Percentiles rank a stretch among this genome's conserved stretches.
These are phyloP conservation scores for Russula sp. DNA, from an alignment of 768 basidiomycete species.

Conservation along the genomic window DNA sequence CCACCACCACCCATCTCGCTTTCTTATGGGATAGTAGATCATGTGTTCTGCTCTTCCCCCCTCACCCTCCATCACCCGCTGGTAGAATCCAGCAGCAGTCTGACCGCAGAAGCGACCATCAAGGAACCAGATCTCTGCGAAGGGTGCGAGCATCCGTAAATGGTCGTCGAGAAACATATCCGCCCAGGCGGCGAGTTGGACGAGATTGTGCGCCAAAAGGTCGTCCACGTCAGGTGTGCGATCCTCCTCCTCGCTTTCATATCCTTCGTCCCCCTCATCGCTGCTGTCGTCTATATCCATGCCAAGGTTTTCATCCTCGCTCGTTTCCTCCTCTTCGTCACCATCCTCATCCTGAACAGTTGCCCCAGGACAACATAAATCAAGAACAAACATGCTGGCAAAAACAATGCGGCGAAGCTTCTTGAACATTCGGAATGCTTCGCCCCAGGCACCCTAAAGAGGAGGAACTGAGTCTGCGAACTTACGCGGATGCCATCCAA, in stretches of 20 bases:
- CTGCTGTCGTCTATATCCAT: constrained; percentile 14
- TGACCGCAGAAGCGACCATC: constrained; percentile 3
- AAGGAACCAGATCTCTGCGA: constrained; percentile 21
- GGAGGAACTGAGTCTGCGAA: not conserved
- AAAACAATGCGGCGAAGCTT: constrained; percentile 17
- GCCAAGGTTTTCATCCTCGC: not conserved
- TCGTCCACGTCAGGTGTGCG: not conserved
- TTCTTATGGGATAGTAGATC: not conserved
- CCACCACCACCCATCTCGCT: constrained; percentile 17
- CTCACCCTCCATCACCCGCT: constrained; percentile 1
- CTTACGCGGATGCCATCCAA: not conserved
- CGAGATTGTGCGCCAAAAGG: constrained; percentile 1
- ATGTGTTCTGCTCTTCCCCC: constrained; percentile 8
- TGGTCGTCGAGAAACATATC: constrained; percentile 21
- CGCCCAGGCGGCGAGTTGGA: constrained; percentile 15
- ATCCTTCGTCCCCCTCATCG: not conserved
- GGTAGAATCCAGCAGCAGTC: constrained; percentile 7
- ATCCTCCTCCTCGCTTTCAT: not conserved
- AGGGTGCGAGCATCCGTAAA: constrained; percentile 14
- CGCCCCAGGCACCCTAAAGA: constrained; percentile 13
- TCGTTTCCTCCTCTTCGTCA: not conserved
- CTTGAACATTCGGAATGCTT: constrained; percentile 11
- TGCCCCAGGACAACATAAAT: not conserved
- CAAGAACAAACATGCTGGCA: constrained; percentile 16
- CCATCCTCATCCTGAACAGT: not conserved